Base-by-base conservation (phyloP, 768 basidiomycete genomes). In the Calocera viscosa region DNA sequence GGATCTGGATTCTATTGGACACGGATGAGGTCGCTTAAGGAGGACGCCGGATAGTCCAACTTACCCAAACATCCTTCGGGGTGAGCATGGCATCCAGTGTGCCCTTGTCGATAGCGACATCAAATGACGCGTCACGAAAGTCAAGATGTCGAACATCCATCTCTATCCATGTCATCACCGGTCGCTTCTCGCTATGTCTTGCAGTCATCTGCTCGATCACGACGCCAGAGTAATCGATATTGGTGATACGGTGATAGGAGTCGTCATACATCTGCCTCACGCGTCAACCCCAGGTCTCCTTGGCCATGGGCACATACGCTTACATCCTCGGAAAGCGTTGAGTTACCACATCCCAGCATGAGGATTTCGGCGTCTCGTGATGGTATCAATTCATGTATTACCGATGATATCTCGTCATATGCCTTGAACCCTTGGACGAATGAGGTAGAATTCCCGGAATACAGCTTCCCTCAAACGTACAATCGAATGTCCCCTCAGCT, bases 1-100 rank as follows among this genome's bases (percentile, higher is more conserved):
- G 84, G 78, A 2, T 89, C 86, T 22, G 91, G 91, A 72, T 91
- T 82, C 90, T 90, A 66, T 16, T 33, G 28, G 2, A 65, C 17
- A 34, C 40, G 12, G 26, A 53, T 30, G 35, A 66, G 2, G 24
- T 19, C 8, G 7, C 1, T 41, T n/a, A 34, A 40, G 3, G 63
- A 35, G 22, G 14, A 60, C 26, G 7, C 8, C 53, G 30, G 30
- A 10, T 22, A 19, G 16, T 30, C 64, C 69, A 2, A 41, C 81
- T 64, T 70, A 88, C 89, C 90, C 91, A 92, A 66, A 90, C 86
- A 70, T 90, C 87, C 73, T 89, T 89, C 0, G 83, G 79, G 0
- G 91, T 86, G 85, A 92, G 86, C 87, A 93, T 88, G 1, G 90
- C 89, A 73, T 93, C 91, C 89, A 93, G 91, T 1, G 90, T 91